phyloP scores from a whole-genome alignment of 306 rosid species.

The Inga leiocalycina region DNA sequence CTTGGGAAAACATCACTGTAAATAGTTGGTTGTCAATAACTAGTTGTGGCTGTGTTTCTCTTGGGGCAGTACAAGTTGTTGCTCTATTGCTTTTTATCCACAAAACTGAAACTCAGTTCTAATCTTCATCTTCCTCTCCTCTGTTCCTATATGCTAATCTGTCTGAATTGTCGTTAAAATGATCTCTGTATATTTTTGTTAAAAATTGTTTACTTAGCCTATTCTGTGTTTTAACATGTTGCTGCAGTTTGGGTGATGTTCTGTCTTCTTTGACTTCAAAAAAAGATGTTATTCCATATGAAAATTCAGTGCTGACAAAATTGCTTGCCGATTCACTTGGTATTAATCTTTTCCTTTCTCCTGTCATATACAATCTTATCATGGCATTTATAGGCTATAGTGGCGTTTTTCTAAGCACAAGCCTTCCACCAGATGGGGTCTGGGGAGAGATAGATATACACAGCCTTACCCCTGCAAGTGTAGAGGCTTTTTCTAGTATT shows the following conservation, averaged over 20 bases:
- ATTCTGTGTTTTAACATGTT: conserved; percentile 22
- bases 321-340: conserved; percentile 56
- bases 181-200: background rate
- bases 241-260: conserved; percentile 57
- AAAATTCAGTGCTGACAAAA: conserved; percentile 47
- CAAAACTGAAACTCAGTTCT: background rate
- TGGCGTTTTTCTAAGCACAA: background rate
- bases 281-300: conserved; percentile 48
- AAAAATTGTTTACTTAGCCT: conserved; percentile 5
- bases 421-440: too few relatives aligned
- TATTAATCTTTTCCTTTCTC: conserved; percentile 36
- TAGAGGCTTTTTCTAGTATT: too few relatives aligned
- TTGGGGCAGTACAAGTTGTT: background rate
- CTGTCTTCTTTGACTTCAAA: conserved; percentile 53
- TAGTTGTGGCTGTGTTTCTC: conserved; percentile 9
- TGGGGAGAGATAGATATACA: too few relatives aligned
- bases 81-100: background rate
- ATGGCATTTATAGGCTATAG: background rate
- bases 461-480: too few relatives aligned
- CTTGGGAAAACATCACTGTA: conserved; percentile 12
- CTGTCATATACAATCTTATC: conserved; percentile 18
- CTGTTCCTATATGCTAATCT: background rate
- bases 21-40: background rate
- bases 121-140: background rate
- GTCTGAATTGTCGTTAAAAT: background rate